phyloP scores from a whole-genome alignment of 306 rosid genomes.

The Astragalus membranaceus region DNA sequence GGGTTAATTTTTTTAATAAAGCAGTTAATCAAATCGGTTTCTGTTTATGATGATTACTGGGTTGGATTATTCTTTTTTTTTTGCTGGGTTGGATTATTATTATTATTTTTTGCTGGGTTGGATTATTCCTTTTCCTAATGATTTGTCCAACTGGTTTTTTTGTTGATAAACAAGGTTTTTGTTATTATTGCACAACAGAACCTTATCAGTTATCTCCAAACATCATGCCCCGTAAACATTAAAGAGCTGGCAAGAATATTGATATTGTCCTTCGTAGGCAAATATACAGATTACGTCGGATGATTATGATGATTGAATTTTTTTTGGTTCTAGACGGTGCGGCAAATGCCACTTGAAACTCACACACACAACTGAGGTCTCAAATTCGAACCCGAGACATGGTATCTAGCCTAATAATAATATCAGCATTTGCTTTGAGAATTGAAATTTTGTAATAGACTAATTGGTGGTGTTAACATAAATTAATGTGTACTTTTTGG shows the following conservation, averaged over 20 bases:
- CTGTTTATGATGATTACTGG: neutral
- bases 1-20: neutral
- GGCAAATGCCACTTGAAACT: too few relatives aligned
- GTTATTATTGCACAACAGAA: neutral
- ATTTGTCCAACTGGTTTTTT: neutral
- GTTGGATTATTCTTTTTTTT: too few relatives aligned
- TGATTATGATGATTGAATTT: neutral
- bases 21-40: neutral
- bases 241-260: neutral
- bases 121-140: conserved; percentile 16
- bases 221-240: neutral
- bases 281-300: neutral
- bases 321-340: too few relatives aligned
- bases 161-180: neutral
- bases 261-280: neutral
- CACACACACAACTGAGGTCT: too few relatives aligned
- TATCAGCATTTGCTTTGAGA: too few relatives aligned
- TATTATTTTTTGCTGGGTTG: conserved; percentile 15
- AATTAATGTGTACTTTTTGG: neutral
- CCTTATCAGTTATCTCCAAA: neutral
- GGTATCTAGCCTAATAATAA: too few relatives aligned
- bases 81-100: conserved; percentile 24
- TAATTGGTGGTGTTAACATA: neutral
- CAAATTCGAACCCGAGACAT: too few relatives aligned
- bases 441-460: neutral